Evolutionary conservation across 2,329 filamentous ascomycete genomes (phyloP), one percentile per base, ranked within the genome.

Genomic region (Chrysoporthe deuterocubensis): DNA sequence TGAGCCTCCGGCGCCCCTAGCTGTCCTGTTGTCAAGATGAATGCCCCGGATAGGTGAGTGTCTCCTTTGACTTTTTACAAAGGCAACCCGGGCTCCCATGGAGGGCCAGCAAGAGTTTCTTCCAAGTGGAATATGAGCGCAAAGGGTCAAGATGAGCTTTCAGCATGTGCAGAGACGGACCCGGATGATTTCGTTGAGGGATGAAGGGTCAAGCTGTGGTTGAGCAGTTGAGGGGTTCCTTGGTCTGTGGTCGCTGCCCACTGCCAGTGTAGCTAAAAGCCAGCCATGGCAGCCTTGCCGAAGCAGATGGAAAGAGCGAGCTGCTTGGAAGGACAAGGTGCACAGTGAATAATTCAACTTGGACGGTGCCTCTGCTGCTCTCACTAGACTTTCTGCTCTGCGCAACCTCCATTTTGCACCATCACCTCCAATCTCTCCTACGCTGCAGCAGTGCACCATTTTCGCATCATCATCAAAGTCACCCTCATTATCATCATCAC

Each of bases 31-130:
- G 64, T 9, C 71, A 82, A 72, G 40, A 87, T 87, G 85, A 87
- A 87, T 79, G 85, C 85, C 14, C 85, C 85, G 21, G 85, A 87
- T 74, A 80, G 85, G 85, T 87, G 72, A 77, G 84, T 78, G 50
- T 65, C 3, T 63, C 18, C 61, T 61, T 65, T 65, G 32, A 32
- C 62, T 67, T 61, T 64, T 65, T 52, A 34, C 40, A 18, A 34
- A 50, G 48, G 42, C 21, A 46, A 64, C 64, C 40, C 21, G 40
- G 32, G n/a, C 21, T 61, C 4, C 2, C 32, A 32, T 61, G 21
- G 14, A 21, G 42, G 4, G 52, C 6, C 6, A 54, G 21, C 32
- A 56, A 43, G 4, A 32, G 26, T 11, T 13, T 44, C 18, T 58
- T 64, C 32, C 43, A 50, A 57, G 43, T 58, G 52, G 50, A 56